Evolutionary conservation across 179 eudicot genomes (phyloP).

Genomic region (Vitellaria paradoxa): DNA sequence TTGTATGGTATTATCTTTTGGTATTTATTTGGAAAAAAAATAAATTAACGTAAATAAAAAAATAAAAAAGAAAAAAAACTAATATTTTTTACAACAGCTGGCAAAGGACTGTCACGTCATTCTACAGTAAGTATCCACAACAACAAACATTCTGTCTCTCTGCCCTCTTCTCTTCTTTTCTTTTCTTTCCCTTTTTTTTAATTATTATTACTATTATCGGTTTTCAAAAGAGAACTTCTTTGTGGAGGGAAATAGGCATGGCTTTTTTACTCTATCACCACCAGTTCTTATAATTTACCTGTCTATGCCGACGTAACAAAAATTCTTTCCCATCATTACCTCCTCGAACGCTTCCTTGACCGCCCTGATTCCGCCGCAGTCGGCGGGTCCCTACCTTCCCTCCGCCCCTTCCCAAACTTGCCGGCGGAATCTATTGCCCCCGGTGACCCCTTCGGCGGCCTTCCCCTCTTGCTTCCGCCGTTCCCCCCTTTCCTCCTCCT

Average conservation of each 20-base stretch:
- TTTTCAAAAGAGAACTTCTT: not conserved
- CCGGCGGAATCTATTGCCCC: slow-evolving; percentile 19
- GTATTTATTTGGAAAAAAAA: too few relatives aligned
- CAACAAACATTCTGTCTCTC: not conserved
- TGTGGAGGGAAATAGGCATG: too few relatives aligned
- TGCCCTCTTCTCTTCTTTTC: not conserved
- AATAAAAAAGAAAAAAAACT: too few relatives aligned
- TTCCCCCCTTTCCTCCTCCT: slow-evolving; percentile 3
- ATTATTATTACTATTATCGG: not conserved
- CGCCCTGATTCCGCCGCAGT: slow-evolving; percentile 11
- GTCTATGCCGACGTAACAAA: not conserved
- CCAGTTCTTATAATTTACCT: too few relatives aligned
- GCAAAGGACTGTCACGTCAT: not conserved
- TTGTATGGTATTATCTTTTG: too few relatives aligned
- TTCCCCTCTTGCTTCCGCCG: slow-evolving; percentile 21
- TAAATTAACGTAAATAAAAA: too few relatives aligned
- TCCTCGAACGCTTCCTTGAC: slow-evolving; percentile 30
- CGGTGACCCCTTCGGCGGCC: slow-evolving; percentile 39
- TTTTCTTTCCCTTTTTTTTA: not conserved
- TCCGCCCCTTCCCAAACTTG: slow-evolving; percentile 24
- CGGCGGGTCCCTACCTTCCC: slow-evolving; percentile 22
- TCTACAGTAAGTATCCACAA: not conserved
- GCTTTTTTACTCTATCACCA: too few relatives aligned
- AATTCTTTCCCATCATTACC: slow-evolving; percentile 13
- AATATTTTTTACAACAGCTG: not conserved